Evolutionary conservation across 2,329 filamentous ascomycete genomes (phyloP), one percentile per base, ranked within the genome.

Genomic region (Penicillium sp.): DNA sequence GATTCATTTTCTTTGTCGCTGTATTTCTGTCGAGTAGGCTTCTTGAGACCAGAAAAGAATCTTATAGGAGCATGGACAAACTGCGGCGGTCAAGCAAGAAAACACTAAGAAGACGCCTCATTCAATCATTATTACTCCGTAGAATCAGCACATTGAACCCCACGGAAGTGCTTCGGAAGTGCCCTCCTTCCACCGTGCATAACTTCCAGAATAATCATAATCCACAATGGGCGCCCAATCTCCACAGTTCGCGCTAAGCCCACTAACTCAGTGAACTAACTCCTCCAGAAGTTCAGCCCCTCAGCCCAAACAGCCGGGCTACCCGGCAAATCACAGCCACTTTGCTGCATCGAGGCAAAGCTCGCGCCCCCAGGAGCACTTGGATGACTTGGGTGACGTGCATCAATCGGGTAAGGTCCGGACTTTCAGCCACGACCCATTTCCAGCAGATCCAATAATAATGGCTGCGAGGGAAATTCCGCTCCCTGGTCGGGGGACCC

Each of bases 401-500:
- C 47, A 50, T n/a, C 3, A 33, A 50, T 33, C 3, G 26, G 28
- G 26, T 22, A n/a, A 8, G 13, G 7, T 33, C 13, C 26, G 13
- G 19, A 37, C 15, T 4, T 15, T 37, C 38, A 45, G 42, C 42
- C 42, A 45, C 42, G 50, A 19, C 50, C 5, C 4, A 38, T 38
- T 2, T 28, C 8, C 26, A 50, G 47, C 1, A 38, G n/a, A 38
- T 13, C 38, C 53, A 28, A n/a, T n/a, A n/a, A n/a, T n/a, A n/a
- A 44, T 55, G 17, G 19, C 24, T 24, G 10, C 13, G 26, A 47
- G 24, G 19, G 40, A 24, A 61, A 61, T 55, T 15, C 9, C 49
- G 55, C 50, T 61, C 55, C 59, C 59, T 61, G 49, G n/a, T 15
- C 15, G 37, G 38, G 53, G 17, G 13, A 13, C 35, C 35, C 35